Base-by-base conservation (phyloP, 257 asterid genomes). In the Solanum rostratum region DNA sequence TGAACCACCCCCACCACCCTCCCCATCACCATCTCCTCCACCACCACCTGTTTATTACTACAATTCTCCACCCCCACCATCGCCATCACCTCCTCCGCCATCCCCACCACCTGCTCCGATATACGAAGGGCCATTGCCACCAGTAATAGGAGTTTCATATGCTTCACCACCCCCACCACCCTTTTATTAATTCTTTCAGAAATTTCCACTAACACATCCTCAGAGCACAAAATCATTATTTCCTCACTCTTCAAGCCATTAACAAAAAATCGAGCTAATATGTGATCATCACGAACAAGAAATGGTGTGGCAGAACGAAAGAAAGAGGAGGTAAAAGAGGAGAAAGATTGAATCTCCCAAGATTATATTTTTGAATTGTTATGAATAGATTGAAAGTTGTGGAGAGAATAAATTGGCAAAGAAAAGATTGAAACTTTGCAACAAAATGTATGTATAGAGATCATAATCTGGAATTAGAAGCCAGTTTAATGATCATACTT, bases 141-240 rank as follows among this genome's bases (percentile, higher is more conserved):
- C 98, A 1, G 84, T 93, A 16, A 52, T 55, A 16, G 95, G 95
- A 55, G 91, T 93, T 20, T 90, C 97, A 57, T 93, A 95, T 63
- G 97, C 98, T 27, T 95, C 98, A 53, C 98, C 98, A 20, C 98
- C 98, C 0, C 98, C 98, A 43, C 98, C 98, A 27, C 97, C 97
- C 88, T 93, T 84, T 85, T 95, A 95, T 90, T 95, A 91, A 95
- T 92, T 95, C 93, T 90, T 93, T 93, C 81, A 89, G 84, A 89
- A 87, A 83, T 85, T 82, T 92, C 88, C 87, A 90, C 94, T 85
- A 86, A 87, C 90, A 87, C 66, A 81, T 88, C 90, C 84, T 84
- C 85, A 9, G 30, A 88, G 68, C 83, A 86, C 89, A 87, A 57
- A 65, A 73, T 57, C 89, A 85, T 86, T 84, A 84, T 85, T 84